These are phyloP conservation scores for Diplodia corticola DNA, from an alignment of 2,329 filamentous ascomycete genomes.

Conservation along the genomic window DNA sequence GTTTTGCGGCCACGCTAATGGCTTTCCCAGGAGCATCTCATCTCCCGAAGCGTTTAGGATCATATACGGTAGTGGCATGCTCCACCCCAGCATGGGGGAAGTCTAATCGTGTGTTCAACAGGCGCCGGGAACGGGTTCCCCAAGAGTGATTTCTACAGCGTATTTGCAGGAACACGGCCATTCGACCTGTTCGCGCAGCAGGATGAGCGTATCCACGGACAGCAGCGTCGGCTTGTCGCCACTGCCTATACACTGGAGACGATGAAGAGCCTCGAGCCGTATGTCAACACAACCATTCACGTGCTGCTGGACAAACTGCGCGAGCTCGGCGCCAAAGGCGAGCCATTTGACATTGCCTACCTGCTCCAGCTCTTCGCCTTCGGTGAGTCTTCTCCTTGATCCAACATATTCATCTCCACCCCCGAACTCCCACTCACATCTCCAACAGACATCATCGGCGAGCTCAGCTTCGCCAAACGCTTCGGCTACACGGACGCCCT, in stretches of 20 bases:
- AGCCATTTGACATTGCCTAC: background rate
- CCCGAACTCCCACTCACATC: no score
- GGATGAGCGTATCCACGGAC: background rate
- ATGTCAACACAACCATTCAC: background rate
- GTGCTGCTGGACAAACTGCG: background rate
- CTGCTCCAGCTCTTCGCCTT: conserved; percentile 5
- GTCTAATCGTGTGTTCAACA: background rate
- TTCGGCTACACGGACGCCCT: background rate
- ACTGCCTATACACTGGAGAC: background rate
- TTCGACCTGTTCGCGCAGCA: background rate
- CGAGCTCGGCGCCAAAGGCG: background rate
- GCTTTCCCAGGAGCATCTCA: background rate
- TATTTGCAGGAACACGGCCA: background rate
- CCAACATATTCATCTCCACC: no score
- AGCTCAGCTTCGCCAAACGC: background rate
- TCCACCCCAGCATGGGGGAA: background rate
- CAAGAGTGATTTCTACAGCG: background rate
- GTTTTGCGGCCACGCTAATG: background rate
- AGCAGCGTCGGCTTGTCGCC: conserved; percentile 3
- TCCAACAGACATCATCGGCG: conserved; percentile 3
- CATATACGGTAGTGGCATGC: background rate
- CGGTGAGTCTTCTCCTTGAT: background rate
- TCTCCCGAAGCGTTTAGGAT: background rate
- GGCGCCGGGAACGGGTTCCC: background rate
- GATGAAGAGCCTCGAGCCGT: conserved; percentile 10